These are phyloP conservation scores for Castanea sativa DNA, from an alignment of 306 rosid genomes.

Conservation along the genomic window DNA sequence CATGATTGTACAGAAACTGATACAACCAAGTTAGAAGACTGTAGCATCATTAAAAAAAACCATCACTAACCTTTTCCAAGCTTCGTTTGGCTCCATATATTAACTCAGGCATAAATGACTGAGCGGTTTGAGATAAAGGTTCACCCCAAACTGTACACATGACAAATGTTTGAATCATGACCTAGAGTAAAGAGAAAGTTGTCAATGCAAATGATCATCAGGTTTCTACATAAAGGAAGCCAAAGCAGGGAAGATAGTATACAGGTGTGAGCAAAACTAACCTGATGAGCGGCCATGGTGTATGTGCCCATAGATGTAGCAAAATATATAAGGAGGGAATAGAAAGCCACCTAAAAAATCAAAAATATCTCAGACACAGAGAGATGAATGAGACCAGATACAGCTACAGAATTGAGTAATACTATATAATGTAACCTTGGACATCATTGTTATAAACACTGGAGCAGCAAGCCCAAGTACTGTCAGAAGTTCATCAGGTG, in stretches of 20 bases:
- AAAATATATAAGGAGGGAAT: slow-evolving; percentile 66
- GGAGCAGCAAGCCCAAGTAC: slow-evolving; percentile 79
- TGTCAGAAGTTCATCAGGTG: slow-evolving; percentile 51
- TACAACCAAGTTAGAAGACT: not conserved
- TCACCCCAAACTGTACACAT: slow-evolving; percentile 95
- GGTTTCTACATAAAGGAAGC: slow-evolving; percentile 19
- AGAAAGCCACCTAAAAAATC: slow-evolving; percentile 74
- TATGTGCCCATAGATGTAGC: slow-evolving; percentile 87
- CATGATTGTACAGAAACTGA: not conserved
- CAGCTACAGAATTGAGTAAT: slow-evolving; percentile 7
- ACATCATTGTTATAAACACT: slow-evolving; percentile 68
- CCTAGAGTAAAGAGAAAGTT: slow-evolving; percentile 46
- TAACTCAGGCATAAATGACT: slow-evolving; percentile 90
- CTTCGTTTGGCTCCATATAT: slow-evolving; percentile 60
- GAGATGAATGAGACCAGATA: slow-evolving; percentile 7
- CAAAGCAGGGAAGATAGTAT: slow-evolving; percentile 14
- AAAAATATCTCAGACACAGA: not conserved
- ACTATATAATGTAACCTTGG: slow-evolving; percentile 57
- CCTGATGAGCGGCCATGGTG: slow-evolving; percentile 98
- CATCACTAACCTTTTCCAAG: slow-evolving; percentile 66
- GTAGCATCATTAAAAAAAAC: not conserved
- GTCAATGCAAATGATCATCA: slow-evolving; percentile 22
- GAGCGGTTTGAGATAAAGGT: slow-evolving; percentile 97
- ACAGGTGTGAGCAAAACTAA: slow-evolving; percentile 28
- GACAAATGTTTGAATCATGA: slow-evolving; percentile 78